Conservation (phyloP, 768 basidiomycete species). For the Suillus brevipes region DNA sequence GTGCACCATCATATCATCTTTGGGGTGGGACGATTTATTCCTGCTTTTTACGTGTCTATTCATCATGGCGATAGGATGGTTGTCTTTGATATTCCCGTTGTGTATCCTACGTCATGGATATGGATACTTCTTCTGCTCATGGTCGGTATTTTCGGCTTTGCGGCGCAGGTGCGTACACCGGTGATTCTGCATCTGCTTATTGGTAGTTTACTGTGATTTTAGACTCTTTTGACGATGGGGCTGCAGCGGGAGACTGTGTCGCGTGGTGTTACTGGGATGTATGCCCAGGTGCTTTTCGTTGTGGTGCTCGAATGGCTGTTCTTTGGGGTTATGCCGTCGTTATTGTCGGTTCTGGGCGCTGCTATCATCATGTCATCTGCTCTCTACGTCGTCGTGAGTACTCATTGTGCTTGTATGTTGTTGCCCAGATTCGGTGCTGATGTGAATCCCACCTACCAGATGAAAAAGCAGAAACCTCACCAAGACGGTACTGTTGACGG, state of each 20-base stretch:
- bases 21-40: not conserved
- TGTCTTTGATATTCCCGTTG: constrained; percentile 4
- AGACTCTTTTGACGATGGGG: constrained; percentile 60
- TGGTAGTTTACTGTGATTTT: not conserved
- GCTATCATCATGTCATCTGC: constrained; percentile 64
- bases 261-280: constrained; percentile 61
- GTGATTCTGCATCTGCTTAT: not conserved
- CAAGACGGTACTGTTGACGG: not conserved
- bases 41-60: not conserved
- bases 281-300: constrained; percentile 64
- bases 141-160: constrained; percentile 18
- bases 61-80: constrained; percentile 16
- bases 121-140: constrained; percentile 16
- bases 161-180: constrained; percentile 17
- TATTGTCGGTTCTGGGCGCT: constrained; percentile 62
- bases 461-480: not conserved
- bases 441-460: not conserved
- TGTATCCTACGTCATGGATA: constrained; percentile 21
- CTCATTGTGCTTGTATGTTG: not conserved
- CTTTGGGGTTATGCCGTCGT: constrained; percentile 58
- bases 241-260: constrained; percentile 65
- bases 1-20: constrained; percentile 38
- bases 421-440: not conserved
- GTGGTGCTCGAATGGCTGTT: constrained; percentile 63
- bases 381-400: constrained; percentile 62